A percentile compares a stretch with the other conserved stretches of the same genome.
Conservation (phyloP, 306 rosid genomes). For the Alnus rubra region DNA sequence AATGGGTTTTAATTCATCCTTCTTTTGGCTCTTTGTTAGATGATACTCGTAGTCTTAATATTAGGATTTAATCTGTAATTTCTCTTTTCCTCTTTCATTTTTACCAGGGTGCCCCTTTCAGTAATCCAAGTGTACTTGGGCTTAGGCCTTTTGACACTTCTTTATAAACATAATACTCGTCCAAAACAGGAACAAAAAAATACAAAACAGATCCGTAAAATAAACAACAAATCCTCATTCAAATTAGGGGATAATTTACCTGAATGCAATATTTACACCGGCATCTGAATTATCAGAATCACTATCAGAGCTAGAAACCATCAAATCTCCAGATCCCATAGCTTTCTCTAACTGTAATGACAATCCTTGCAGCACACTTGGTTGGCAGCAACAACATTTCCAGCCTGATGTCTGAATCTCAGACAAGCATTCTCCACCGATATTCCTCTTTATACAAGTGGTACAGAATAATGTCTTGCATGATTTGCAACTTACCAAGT, state of each 20-base stretch:
- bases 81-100: constrained; percentile 1
- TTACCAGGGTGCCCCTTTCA: background rate
- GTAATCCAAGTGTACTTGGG: background rate
- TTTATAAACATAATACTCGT: background rate
- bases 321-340: constrained; percentile 33
- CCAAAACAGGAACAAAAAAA: constrained; percentile 2
- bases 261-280: constrained; percentile 45
- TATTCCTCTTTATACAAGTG: constrained; percentile 65
- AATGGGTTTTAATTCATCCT: background rate
- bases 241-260: constrained; percentile 42
- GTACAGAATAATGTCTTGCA: constrained; percentile 67
- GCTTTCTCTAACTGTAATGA: constrained; percentile 58
- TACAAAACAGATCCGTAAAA: constrained; percentile 14
- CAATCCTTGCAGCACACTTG: constrained; percentile 56
- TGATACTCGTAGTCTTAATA: background rate
- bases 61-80: background rate
- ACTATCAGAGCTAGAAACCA: constrained; percentile 65
- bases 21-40: background rate
- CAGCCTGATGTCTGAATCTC: constrained; percentile 55
- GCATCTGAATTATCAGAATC: constrained; percentile 76
- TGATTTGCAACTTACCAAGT: constrained; percentile 59
- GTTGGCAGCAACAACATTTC: constrained; percentile 77
- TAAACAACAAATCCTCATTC: background rate
- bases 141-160: background rate
- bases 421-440: constrained; percentile 57